Conservation (phyloP, 306 rosid genomes). For the Corylus heterophylla region DNA sequence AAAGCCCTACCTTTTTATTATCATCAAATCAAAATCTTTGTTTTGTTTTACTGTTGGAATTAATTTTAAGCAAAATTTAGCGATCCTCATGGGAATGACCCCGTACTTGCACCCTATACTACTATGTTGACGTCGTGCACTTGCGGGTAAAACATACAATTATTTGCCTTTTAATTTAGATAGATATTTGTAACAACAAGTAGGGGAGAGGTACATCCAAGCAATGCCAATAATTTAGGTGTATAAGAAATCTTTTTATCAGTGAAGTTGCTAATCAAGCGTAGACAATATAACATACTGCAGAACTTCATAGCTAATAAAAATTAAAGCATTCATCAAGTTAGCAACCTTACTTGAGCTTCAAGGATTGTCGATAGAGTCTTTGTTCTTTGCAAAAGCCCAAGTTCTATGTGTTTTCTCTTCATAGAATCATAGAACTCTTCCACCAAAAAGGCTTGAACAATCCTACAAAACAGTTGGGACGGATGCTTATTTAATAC, state of each 20-base stretch:
- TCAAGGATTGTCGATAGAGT: conserved; percentile 63
- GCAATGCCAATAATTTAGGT: background rate
- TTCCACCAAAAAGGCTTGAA: conserved; percentile 73
- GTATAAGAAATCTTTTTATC: background rate
- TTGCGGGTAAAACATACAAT: too few relatives aligned
- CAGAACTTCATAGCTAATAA: conserved; percentile 22
- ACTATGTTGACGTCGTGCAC: too few relatives aligned
- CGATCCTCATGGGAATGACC: too few relatives aligned
- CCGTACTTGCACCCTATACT: too few relatives aligned
- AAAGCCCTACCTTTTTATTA: too few relatives aligned
- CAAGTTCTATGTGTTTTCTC: conserved; percentile 60
- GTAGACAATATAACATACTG: background rate
- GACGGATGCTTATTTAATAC: background rate
- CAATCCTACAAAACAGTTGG: conserved; percentile 42
- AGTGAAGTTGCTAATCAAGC: background rate
- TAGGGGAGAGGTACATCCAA: background rate
- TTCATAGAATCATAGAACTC: conserved; percentile 64
- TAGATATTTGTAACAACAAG: too few relatives aligned
- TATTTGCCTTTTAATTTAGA: too few relatives aligned
- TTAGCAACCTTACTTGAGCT: conserved; percentile 59
- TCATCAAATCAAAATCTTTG: too few relatives aligned
- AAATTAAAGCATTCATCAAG: conserved; percentile 4
- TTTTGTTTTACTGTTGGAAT: too few relatives aligned
- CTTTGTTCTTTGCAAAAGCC: conserved; percentile 57
- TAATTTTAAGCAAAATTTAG: too few relatives aligned